Conservation (phyloP, 768 basidiomycete species). For the Epithele typhae region DNA sequence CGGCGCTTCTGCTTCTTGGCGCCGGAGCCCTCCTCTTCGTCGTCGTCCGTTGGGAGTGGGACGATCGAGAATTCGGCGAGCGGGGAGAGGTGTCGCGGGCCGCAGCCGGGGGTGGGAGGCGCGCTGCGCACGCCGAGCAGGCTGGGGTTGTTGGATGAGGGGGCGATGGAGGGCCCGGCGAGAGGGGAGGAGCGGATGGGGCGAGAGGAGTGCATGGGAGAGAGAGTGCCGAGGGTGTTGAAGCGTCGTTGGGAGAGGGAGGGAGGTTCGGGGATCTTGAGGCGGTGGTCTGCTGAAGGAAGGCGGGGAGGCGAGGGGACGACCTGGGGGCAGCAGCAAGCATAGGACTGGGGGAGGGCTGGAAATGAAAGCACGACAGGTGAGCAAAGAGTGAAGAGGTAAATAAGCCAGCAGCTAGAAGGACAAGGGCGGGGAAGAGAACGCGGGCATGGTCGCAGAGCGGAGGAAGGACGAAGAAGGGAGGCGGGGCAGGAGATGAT, state of each 20-base stretch:
- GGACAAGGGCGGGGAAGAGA: too few relatives aligned
- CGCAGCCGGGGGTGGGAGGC: slow-evolving; percentile 3
- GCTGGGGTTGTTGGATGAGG: slow-evolving; percentile 6
- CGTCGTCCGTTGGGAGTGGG: neutral
- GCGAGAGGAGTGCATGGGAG: slow-evolving; percentile 15
- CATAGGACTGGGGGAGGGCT: slow-evolving; percentile 3
- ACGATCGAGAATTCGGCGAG: slow-evolving; percentile 9
- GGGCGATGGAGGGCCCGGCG: slow-evolving; percentile 23
- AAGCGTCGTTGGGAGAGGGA: slow-evolving; percentile 8
- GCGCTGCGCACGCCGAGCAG: slow-evolving; percentile 10
- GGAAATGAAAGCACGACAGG: too few relatives aligned
- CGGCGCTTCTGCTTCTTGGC: slow-evolving; percentile 5
- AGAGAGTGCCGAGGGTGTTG: slow-evolving; percentile 6
- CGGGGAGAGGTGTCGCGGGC: slow-evolving; percentile 1
- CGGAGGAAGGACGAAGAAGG: too few relatives aligned
- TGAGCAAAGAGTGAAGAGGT: too few relatives aligned
- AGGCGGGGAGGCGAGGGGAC: slow-evolving; percentile 6
- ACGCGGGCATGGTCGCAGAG: too few relatives aligned
- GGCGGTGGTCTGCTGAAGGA: slow-evolving; percentile 5
- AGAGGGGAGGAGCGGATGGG: slow-evolving; percentile 26
- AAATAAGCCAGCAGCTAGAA: neutral
- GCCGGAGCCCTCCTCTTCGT: neutral
- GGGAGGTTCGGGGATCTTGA: slow-evolving; percentile 7
- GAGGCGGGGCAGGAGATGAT: neutral
- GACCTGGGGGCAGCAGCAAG: slow-evolving; percentile 9